These are phyloP conservation scores for Verticillium klebahnii DNA, from an alignment of 2,329 filamentous ascomycete genomes.

Conservation along the genomic window DNA sequence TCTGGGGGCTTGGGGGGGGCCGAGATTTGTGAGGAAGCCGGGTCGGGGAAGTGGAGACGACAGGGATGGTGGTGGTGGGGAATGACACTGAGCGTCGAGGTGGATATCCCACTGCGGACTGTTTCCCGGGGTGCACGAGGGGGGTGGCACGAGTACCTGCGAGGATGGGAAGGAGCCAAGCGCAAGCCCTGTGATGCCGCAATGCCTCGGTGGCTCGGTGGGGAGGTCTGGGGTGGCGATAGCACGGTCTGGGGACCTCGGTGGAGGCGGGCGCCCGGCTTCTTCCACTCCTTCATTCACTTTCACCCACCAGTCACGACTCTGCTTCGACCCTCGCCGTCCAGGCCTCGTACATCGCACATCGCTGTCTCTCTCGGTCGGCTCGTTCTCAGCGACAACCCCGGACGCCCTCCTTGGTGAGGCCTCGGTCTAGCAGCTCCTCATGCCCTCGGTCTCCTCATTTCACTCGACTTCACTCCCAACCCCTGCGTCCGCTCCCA, in stretches of 20 bases:
- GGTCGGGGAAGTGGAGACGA: slow-evolving; percentile 4
- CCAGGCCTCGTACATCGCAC: background rate
- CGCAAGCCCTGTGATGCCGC: background rate
- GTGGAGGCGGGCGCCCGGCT: background rate
- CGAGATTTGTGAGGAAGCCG: slow-evolving; percentile 1
- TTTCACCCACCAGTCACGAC: background rate
- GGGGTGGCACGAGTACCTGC: background rate
- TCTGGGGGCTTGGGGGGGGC: background rate
- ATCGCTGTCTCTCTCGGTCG: background rate
- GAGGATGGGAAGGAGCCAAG: background rate
- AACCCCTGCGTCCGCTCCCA: background rate
- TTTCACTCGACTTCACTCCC: background rate
- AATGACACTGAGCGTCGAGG: background rate
- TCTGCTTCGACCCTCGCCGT: background rate
- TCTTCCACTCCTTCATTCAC: background rate
- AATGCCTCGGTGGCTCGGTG: background rate
- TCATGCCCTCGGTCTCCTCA: background rate
- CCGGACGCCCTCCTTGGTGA: background rate
- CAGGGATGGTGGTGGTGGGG: background rate
- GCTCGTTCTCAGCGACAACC: background rate
- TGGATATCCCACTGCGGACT: background rate
- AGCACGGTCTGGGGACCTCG: background rate
- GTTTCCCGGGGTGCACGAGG: background rate
- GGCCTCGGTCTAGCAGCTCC: background rate
- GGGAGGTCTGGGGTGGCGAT: background rate